Evolutionary conservation across 164 flowering plant species (phyloP), one percentile per base, ranked within the genome.

Genomic region (Macadamia integrifolia): DNA sequence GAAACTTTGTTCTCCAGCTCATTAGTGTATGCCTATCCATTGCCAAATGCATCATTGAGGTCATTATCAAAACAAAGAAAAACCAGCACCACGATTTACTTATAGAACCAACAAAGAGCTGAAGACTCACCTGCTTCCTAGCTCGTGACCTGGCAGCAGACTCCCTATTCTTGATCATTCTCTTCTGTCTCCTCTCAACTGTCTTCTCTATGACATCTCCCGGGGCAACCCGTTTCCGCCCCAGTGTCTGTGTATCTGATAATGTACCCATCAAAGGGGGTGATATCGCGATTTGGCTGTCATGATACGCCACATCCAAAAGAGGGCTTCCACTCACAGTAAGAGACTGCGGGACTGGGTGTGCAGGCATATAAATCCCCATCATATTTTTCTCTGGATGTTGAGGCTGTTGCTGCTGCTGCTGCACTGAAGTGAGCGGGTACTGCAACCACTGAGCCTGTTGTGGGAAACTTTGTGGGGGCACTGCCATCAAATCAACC

Each of bases 141-240:
- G 98, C 95, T 60, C 97, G 85, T 66, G 98, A 93, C 8, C 98
- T 82, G 17, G 98, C 98, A 58, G 98, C 97, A 75, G 98, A 93
- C 70, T 93, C 98, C 74, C 98, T 72, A 65, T 93, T 81, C 81
- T 35, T 35, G 40, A 35, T 35, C 40, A 35, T 35, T 35, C 40
- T 35, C 40, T 86, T 92, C 75, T 87, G 93, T 81, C 92, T 84
- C 81, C 97, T 83, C 79, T 93, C 95, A 43, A 85, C 86, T 50
- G 89, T 81, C 75, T 82, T 93, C 80, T 84, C 98, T 50, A 83
- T 66, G 58, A 84, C 49, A 14, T 87, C 88, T 35, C 75, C 92
- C 6, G 83, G 70, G 1, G 81, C 68, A 65, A 69, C 74, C 61
- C 93, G 83, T 75, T 93, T 91, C 64, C 88, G 62, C 9, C 85